A percentile compares a stretch with the other conserved stretches of the same genome.
These are phyloP conservation scores for Cornus controversa DNA, from an alignment of 148 eudicot genomes.

Conservation along the genomic window DNA sequence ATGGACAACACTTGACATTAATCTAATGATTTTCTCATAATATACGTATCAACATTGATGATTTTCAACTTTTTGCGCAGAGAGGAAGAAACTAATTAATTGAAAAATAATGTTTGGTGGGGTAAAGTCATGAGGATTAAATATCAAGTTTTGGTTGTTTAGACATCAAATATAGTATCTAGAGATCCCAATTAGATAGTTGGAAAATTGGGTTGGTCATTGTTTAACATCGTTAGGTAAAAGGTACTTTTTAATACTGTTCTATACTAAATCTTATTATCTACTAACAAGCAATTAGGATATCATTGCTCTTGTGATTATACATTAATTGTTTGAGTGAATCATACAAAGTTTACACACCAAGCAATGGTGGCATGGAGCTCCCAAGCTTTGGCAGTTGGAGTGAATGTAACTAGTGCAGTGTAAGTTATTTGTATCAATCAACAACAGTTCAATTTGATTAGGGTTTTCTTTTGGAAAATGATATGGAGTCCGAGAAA, in stretches of 20 bases:
- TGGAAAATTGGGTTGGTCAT: constrained; percentile 34
- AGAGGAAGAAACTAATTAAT: constrained; percentile 25
- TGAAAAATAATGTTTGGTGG: constrained; percentile 30
- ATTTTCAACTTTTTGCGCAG: constrained; percentile 38
- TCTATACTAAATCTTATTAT: constrained; percentile 2
- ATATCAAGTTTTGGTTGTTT: constrained; percentile 15
- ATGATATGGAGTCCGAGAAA: no score
- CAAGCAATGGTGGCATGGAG: background rate
- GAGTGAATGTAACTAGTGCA: no score
- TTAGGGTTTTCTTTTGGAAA: no score
- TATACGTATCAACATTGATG: background rate
- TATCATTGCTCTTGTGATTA: background rate
- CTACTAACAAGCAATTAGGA: constrained; percentile 7
- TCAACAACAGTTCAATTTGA: no score
- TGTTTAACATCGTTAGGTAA: constrained; percentile 45
- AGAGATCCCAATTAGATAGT: constrained; percentile 30
- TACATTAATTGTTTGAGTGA: background rate
- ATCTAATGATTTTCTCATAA: constrained; percentile 14
- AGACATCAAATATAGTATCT: constrained; percentile 17
- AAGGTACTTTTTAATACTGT: constrained; percentile 19
- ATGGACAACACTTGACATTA: constrained; percentile 15
- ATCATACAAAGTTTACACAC: background rate
- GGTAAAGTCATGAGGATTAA: constrained; percentile 23
- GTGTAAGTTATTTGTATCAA: no score
- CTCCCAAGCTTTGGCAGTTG: background rate